Base-by-base conservation (phyloP, 2,329 filamentous ascomycete species). In the Aureobasidium melanogenum region DNA sequence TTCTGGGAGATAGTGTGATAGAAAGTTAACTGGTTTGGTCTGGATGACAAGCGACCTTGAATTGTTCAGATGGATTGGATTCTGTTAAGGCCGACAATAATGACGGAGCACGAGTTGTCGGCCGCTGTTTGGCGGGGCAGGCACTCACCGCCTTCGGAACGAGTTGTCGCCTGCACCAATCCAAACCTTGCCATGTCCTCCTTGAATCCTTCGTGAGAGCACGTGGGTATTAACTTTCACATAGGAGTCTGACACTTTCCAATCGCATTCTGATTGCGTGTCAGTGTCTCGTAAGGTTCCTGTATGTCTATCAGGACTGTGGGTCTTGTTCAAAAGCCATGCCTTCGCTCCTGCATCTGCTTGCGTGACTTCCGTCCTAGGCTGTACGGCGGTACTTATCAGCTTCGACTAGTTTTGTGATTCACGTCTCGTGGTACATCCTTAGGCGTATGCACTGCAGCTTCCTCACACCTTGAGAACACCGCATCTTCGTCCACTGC, bases 141-240 rank as follows among this genome's bases (percentile, higher is more conserved):
- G 38, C 22, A 12, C 22, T 59, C 56, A 59, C 56, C 56, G 56
- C 56, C 56, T 50, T 59, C 50, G 50, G 50, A n/a, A 24, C 50
- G 36, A 54, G 50, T 19, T 54, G 50, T 22, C 41, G 50, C 22
- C 50, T 54, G 22, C 50, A 19, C 15, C 22, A 39, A 38, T 34
- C 32, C 50, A 54, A 54, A 9, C 34, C 34, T n/a, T n/a, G n/a
- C n/a, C n/a, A n/a, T n/a, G n/a, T n/a, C n/a, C n/a, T 36, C 19
- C 32, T 12, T 38, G 19, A 2, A 19, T 50, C 48, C 48, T 54
- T 54, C 34, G 6, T 54, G 50, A 12, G 12, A 24, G 50, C 50
- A 54, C 50, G 50, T 54, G 50, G 4, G 3, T 36, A 14, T 38
- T 30, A 34, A 28, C 24, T 41, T 54, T 50, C 17, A 32, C 17